Percentiles rank a stretch among this genome's conserved stretches.
Conservation (phyloP, 441 rosid genomes). For the Macaranga tanarius region DNA sequence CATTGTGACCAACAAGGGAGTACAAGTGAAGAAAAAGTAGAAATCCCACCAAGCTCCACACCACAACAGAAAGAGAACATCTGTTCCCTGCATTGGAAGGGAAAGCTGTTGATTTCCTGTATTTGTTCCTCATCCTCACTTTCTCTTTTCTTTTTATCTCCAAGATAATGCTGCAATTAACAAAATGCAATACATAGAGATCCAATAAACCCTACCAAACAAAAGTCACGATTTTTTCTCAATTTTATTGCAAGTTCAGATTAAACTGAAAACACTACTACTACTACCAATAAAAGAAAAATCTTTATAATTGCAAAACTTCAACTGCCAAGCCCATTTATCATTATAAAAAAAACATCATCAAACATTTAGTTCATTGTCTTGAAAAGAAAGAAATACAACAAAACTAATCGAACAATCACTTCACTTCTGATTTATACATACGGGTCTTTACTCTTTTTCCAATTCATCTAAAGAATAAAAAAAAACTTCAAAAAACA, state of each 20-base stretch:
- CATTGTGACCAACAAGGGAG: slow-evolving; percentile 42
- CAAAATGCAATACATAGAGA: slow-evolving; percentile 55
- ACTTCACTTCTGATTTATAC: slow-evolving; percentile 2
- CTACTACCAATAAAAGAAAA: neutral
- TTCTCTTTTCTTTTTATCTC: slow-evolving; percentile 41
- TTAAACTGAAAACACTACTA: neutral
- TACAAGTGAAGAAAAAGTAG: slow-evolving; percentile 56
- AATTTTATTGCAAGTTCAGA: neutral
- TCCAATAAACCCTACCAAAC: slow-evolving; percentile 33
- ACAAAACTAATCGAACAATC: neutral
- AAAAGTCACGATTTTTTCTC: slow-evolving; percentile 22
- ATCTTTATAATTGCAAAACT: neutral
- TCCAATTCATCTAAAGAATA: slow-evolving; percentile 11
- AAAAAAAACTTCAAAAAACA: too few relatives aligned
- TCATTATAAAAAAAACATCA: neutral
- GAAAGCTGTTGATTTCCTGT: slow-evolving; percentile 66
- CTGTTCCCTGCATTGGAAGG: slow-evolving; percentile 74
- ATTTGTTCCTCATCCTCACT: slow-evolving; percentile 76
- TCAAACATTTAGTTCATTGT: neutral
- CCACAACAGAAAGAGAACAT: slow-evolving; percentile 50
- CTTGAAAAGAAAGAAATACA: neutral
- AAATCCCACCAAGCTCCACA: slow-evolving; percentile 78
- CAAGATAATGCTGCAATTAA: slow-evolving; percentile 55
- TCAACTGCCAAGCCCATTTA: slow-evolving; percentile 9
- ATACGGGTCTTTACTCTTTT: neutral